Evolutionary conservation across 371 early-diverging fungal species (phyloP).

Genomic region (Mucor lusitanicus): DNA sequence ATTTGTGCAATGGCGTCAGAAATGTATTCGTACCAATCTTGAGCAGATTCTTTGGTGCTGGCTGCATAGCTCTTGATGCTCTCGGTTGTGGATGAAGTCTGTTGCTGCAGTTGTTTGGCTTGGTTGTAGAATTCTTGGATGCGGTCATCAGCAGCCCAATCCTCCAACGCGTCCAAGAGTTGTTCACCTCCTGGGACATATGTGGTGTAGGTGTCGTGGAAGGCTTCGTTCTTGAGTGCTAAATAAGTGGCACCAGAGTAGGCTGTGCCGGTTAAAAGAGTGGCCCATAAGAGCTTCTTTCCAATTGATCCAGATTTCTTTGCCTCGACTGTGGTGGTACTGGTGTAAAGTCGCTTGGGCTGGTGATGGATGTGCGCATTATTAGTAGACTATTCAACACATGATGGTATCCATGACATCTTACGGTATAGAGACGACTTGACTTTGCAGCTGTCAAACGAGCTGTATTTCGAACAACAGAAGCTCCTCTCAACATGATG

Average conservation of each 20-base stretch:
- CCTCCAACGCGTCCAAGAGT: slow-evolving; percentile 42
- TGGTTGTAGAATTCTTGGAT: slow-evolving; percentile 30
- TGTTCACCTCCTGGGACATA: slow-evolving; percentile 50
- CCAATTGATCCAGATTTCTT: slow-evolving; percentile 20
- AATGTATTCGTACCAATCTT: slow-evolving; percentile 43
- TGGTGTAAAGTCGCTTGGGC: slow-evolving; percentile 19
- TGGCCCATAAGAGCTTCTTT: slow-evolving; percentile 36
- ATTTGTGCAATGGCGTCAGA: slow-evolving; percentile 37
- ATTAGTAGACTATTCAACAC: background rate
- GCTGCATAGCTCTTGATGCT: slow-evolving; percentile 18
- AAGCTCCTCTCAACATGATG: slow-evolving; percentile 27
- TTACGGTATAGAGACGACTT: slow-evolving; percentile 14
- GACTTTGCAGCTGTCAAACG: slow-evolving; percentile 12
- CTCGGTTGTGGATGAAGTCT: slow-evolving; percentile 19
- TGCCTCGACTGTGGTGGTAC: background rate
- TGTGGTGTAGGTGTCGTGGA: slow-evolving; percentile 45
- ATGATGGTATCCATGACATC: background rate
- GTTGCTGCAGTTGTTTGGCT: slow-evolving; percentile 21
- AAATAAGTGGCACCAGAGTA: slow-evolving; percentile 47
- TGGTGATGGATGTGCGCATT: background rate
- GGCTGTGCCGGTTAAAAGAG: slow-evolving; percentile 28
- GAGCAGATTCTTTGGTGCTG: slow-evolving; percentile 30
- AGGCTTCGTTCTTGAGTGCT: slow-evolving; percentile 46
- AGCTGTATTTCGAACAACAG: slow-evolving; percentile 20
- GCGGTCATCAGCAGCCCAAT: slow-evolving; percentile 28